Percentiles rank a stretch among this genome's conserved stretches.
These are phyloP conservation scores for Penicillium sp. DNA, from an alignment of 2,329 filamentous ascomycete genomes.

Conservation along the genomic window DNA sequence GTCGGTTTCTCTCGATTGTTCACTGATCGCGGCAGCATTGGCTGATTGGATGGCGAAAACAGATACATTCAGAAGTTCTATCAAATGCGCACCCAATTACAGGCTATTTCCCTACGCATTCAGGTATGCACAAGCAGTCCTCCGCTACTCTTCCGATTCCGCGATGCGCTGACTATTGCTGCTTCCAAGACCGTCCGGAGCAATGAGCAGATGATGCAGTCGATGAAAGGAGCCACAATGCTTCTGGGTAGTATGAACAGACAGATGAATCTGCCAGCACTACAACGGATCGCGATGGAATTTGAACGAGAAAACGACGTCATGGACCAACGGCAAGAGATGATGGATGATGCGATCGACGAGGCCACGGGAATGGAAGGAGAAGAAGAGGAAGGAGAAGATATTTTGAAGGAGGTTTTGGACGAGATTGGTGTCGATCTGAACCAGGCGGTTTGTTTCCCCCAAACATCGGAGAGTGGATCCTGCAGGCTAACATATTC, in stretches of 20 bases:
- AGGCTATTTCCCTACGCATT: constrained; percentile 91
- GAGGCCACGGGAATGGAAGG: constrained; percentile 82
- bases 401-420: constrained; percentile 92
- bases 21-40: background rate
- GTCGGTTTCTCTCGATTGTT: constrained; percentile 39
- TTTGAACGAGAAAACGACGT: constrained; percentile 99
- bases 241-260: constrained; percentile 95
- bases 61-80: constrained; percentile 99
- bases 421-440: constrained; percentile 97
- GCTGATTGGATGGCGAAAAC: constrained; percentile 3
- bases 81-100: constrained; percentile 92
- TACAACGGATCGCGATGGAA: constrained; percentile 97
- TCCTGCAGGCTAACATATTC: constrained; percentile 17
- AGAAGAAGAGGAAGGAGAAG: constrained; percentile 92
- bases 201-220: constrained; percentile 99
- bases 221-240: constrained; percentile 95
- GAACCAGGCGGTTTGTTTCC: constrained; percentile 71
- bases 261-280: constrained; percentile 91
- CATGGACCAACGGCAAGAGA: constrained; percentile 98
- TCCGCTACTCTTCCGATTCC: background rate
- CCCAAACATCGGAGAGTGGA: background rate
- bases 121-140: constrained; percentile 58
- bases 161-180: constrained; percentile 6
- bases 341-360: constrained; percentile 99
- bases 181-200: constrained; percentile 78